phyloP scores from a whole-genome alignment of 495 filamentous ascomycete genomes.

The Thermothielavioides terrestris region DNA sequence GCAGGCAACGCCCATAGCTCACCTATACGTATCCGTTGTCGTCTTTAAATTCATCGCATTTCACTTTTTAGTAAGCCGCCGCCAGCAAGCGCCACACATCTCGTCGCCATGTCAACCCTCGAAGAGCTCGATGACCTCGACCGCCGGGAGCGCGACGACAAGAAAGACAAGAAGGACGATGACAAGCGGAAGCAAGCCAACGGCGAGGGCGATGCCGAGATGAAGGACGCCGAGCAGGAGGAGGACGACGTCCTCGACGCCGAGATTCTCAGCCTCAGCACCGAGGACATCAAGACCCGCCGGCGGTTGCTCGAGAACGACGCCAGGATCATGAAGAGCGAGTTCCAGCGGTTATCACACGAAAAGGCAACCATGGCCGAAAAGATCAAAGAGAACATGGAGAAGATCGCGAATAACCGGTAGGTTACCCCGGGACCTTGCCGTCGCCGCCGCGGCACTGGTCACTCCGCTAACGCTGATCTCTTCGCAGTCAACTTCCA shows the following conservation, averaged over 20 bases:
- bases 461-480: constrained; percentile 16
- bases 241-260: constrained; percentile 78
- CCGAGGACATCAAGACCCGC: constrained; percentile 83
- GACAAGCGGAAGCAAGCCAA: constrained; percentile 57
- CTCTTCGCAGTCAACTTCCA: constrained; percentile 68
- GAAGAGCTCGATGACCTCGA: constrained; percentile 40
- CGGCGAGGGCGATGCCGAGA: constrained; percentile 73
- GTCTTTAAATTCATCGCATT: not conserved
- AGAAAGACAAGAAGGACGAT: constrained; percentile 71
- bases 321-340: constrained; percentile 95
- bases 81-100: not conserved
- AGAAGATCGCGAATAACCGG: constrained; percentile 99
- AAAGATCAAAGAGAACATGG: constrained; percentile 97
- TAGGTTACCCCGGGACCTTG: constrained; percentile 32
- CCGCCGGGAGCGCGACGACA: constrained; percentile 66
- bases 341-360: constrained; percentile 86
- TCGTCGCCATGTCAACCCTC: constrained; percentile 30
- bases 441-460: not conserved
- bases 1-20: not conserved
- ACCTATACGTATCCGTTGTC: not conserved
- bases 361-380: constrained; percentile 93
- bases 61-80: not conserved
- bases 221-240: constrained; percentile 69
- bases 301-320: constrained; percentile 91
- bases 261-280: constrained; percentile 83